phyloP scores from a whole-genome alignment of 1,284 basidiomycete species.

The Trichosporon sp. region DNA sequence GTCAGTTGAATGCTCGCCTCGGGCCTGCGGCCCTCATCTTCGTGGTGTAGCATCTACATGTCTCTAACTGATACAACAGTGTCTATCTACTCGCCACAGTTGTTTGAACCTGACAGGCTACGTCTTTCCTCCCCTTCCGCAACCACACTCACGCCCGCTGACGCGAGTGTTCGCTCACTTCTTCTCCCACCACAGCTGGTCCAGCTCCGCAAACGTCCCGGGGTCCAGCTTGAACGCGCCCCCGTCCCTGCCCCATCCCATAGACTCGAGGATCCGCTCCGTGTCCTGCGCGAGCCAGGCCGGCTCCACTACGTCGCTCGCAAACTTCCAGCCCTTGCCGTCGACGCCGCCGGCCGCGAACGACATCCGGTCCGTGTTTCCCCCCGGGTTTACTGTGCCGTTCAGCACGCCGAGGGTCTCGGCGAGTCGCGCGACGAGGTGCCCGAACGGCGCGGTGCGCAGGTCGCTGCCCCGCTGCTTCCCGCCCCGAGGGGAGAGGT shows the following conservation, averaged over 20 bases:
- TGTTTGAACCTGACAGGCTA: too few relatives aligned
- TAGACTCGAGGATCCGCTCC: constrained; percentile 61
- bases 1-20: neutral
- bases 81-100: too few relatives aligned
- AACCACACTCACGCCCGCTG: too few relatives aligned
- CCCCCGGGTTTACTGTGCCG: constrained; percentile 58
- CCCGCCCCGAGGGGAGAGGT: constrained; percentile 44
- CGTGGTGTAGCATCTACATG: neutral
- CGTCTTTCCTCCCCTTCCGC: too few relatives aligned
- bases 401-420: constrained; percentile 84
- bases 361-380: constrained; percentile 39
- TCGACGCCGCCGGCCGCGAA: constrained; percentile 63
- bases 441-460: constrained; percentile 63
- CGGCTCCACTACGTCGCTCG: constrained; percentile 68
- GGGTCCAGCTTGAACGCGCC: constrained; percentile 41
- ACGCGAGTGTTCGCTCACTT: neutral
- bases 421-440: constrained; percentile 72
- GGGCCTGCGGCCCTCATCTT: neutral
- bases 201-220: constrained; percentile 48
- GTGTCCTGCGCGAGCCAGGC: constrained; percentile 74
- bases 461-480: constrained; percentile 51
- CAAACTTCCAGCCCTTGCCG: constrained; percentile 76
- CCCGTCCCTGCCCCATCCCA: constrained; percentile 32
- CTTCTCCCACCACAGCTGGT: constrained; percentile 42
- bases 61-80: constrained; percentile 20